Base-by-base conservation (phyloP, 1,139 yeast genomes). In the Candida frijolesensis region DNA sequence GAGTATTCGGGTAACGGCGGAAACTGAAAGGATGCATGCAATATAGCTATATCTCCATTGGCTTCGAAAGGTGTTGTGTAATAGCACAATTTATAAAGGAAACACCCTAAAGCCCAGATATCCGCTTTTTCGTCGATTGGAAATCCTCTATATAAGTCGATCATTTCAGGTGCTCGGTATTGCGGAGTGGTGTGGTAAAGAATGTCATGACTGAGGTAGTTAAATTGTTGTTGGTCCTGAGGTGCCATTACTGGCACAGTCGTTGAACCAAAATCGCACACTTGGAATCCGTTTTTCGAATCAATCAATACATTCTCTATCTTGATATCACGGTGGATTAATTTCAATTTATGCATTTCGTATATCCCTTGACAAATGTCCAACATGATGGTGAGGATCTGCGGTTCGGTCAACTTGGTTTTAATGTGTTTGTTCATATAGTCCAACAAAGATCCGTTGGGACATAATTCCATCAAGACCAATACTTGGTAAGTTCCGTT, bases 31-130 rank as follows among this genome's bases (percentile, higher is more conserved):
- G 79, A 74, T 3, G 89, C 89, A 62, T 83, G 84, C 47, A 87
- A 65, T 27, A 88, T 86, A 29, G 92, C 92, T 48, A 81, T 72
- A 55, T 87, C 92, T 11, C 92, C 94, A 57, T 77, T 77, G 39
- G 82, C 79, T 65, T 88, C 96, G 64, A 88, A 88, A 0, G 96
- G 96, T 0, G 96, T 88, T 1, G 87, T 87, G 61, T 85, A 88
- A 62, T 85, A 88, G 66, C 94, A 87, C 51, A 87, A 66, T 61
- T 88, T 88, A 69, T 85, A 88, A 27, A 87, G 69, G 57, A 87
- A 86, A 33, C 89, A 87, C 11, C 96, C 96, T 40, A 88, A 66
- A 0, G 95, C 96, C 96, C 96, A 88, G 35, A 87, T 83, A 66
- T 88, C 96, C 1, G 89, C 79, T 65, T 85, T 86, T 57, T 86